Percentiles rank a stretch among this genome's conserved stretches.
phyloP scores from a whole-genome alignment of 164 flowering plant genomes.

The Aristolochia californica region DNA sequence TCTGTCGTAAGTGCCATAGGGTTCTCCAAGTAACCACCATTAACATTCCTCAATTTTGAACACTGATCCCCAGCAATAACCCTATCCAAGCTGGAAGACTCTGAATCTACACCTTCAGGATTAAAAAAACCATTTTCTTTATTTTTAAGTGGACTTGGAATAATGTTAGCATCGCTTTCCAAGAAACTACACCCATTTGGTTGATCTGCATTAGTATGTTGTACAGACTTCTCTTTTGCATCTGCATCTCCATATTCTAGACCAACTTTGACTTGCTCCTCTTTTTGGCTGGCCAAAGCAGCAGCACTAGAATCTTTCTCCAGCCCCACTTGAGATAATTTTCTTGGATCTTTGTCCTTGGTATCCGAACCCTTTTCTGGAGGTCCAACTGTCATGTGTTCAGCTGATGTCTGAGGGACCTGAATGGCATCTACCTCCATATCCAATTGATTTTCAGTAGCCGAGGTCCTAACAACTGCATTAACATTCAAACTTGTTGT shows the following conservation, averaged over 20 bases:
- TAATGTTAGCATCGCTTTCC: slow-evolving; percentile 19
- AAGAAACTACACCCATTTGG: slow-evolving; percentile 25
- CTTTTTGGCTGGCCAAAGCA: no score
- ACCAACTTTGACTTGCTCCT: slow-evolving; percentile 20
- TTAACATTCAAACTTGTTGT: slow-evolving; percentile 33
- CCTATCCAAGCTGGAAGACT: slow-evolving; percentile 45
- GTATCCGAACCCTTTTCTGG: slow-evolving; percentile 18
- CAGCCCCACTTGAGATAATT: slow-evolving; percentile 16
- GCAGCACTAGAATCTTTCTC: slow-evolving; percentile 13
- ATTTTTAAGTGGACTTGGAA: slow-evolving; percentile 24
- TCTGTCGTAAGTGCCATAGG: no score
- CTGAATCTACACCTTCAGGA: slow-evolving; percentile 44
- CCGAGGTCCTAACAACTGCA: slow-evolving; percentile 15
- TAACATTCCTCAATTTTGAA: slow-evolving; percentile 17
- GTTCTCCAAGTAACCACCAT: slow-evolving; percentile 6
- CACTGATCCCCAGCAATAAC: slow-evolving; percentile 32
- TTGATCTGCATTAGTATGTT: slow-evolving; percentile 18
- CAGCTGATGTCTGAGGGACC: slow-evolving; percentile 14
- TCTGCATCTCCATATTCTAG: slow-evolving; percentile 21
- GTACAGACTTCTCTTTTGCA: slow-evolving; percentile 22
- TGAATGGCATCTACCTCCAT: slow-evolving; percentile 28
- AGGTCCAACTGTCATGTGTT: slow-evolving; percentile 12
- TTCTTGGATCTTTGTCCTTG: slow-evolving; percentile 20
- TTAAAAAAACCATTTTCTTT: slow-evolving; percentile 2
- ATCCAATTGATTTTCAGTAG: slow-evolving; percentile 29